Base-by-base conservation (phyloP, 2,329 filamentous ascomycete species). In the Chrysoporthe deuterocubensis region DNA sequence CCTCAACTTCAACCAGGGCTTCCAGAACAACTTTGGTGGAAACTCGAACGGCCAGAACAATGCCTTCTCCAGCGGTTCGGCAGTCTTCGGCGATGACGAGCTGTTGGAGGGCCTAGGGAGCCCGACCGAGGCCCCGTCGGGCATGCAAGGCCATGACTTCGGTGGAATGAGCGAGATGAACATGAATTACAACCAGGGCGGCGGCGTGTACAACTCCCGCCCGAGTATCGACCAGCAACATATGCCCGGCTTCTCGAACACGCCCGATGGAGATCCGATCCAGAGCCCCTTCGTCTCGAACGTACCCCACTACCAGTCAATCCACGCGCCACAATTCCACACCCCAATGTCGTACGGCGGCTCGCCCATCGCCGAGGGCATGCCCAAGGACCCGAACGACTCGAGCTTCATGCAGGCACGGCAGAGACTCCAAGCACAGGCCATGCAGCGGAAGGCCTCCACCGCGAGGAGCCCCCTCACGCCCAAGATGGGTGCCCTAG, bases 241-340 rank as follows among this genome's bases (percentile, higher is more conserved):
- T 67, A 89, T 93, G 75, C 91, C 92, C 75, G 89, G 93, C 70
- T 98, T 92, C 79, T 97, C 95, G 26, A 93, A 92, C 77, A 97
- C 94, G 1, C 94, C 95, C 3, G 95, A 98, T 70, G 93, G 93
- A 64, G 91, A 93, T 64, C 94, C 95, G 6, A 95, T 97, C 69
- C 92, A 96, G 75, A 97, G 94, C 74, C 95, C 95, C 0, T 97
- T 94, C 75, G 87, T 92, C 54, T 88, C 91, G 73, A 89, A 87
- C 75, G 96, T 94, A 82, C 85, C 85, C 46, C 92, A 94, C 71
- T 96, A 93, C 77, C 88, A 91, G 57, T 87, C 87, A 68, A 89
- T 91, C 74, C 86, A 89, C 75, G 66, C 50, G n/a, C 61, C 48
- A 43, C 62, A 64, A 37, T 65, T 65, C 63, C 84, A 86, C 75